Conservation (phyloP, 495 filamentous ascomycete genomes). For the Tuber umbilicatum region DNA sequence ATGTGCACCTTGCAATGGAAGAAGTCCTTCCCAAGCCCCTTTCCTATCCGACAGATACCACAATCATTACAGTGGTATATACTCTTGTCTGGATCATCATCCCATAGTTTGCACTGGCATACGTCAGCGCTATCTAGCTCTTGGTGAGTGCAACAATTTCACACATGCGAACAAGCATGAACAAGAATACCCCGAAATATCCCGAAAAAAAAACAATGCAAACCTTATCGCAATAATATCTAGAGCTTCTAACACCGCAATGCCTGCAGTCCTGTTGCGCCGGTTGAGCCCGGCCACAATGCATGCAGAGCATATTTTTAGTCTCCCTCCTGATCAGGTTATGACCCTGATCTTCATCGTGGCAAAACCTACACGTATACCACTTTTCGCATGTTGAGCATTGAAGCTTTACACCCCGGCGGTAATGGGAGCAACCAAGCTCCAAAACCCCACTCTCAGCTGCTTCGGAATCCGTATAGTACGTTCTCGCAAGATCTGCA, state of each 20-base stretch:
- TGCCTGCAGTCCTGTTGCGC: slow-evolving; percentile 68
- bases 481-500: slow-evolving; percentile 53
- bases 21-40: slow-evolving; percentile 91
- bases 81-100: slow-evolving; percentile 79
- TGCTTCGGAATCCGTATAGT: slow-evolving; percentile 45
- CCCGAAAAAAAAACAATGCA: slow-evolving; percentile 78
- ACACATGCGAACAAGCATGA: slow-evolving; percentile 85
- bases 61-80: slow-evolving; percentile 98
- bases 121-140: slow-evolving; percentile 64
- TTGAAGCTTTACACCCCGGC: slow-evolving; percentile 90
- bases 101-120: slow-evolving; percentile 80
- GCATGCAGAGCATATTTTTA: slow-evolving; percentile 96
- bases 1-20: slow-evolving; percentile 85
- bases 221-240: slow-evolving; percentile 90
- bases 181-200: slow-evolving; percentile 73
- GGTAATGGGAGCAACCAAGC: slow-evolving; percentile 87
- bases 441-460: slow-evolving; percentile 45
- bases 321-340: slow-evolving; percentile 71
- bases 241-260: slow-evolving; percentile 72
- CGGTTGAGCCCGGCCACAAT: slow-evolving; percentile 77
- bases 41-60: slow-evolving; percentile 86
- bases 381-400: slow-evolving; percentile 82
- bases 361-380: slow-evolving; percentile 94
- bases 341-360: slow-evolving; percentile 82
- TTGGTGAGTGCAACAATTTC: slow-evolving; percentile 71